phyloP scores from a whole-genome alignment of 2,329 filamentous ascomycete species.

The Pseudopyricularia javanii region DNA sequence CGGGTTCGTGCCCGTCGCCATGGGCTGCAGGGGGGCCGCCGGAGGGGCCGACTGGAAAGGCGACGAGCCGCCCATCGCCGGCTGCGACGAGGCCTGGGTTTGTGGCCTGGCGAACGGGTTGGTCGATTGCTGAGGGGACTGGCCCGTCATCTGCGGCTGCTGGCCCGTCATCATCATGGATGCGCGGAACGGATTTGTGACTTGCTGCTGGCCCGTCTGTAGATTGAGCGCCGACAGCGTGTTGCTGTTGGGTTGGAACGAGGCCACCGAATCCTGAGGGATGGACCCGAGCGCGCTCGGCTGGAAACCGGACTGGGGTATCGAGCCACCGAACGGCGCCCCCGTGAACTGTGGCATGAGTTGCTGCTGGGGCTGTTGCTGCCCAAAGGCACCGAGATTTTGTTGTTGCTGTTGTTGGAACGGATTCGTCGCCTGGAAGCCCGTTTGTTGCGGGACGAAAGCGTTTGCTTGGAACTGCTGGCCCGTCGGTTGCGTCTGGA shows the following conservation, averaged over 20 bases:
- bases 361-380: conserved; percentile 17
- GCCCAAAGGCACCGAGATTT: conserved; percentile 17
- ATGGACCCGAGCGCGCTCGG: conserved; percentile 40
- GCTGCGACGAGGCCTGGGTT: conserved; percentile 22
- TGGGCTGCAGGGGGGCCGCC: conserved; percentile 30
- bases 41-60: conserved; percentile 29
- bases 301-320: conserved; percentile 48
- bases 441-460: conserved; percentile 26
- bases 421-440: conserved; percentile 25
- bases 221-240: conserved; percentile 22
- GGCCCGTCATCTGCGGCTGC: conserved; percentile 27
- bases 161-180: conserved; percentile 63
- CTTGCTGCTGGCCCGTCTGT: conserved; percentile 39
- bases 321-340: conserved; percentile 74
- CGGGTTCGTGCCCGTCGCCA: conserved; percentile 45
- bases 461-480: conserved; percentile 25
- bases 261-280: conserved; percentile 41
- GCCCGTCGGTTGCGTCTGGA: conserved; percentile 21
- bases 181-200: conserved; percentile 86
- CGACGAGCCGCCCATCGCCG: conserved; percentile 10
- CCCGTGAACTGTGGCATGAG: conserved; percentile 42
- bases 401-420: conserved; percentile 28
- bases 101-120: conserved; percentile 75
- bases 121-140: conserved; percentile 48
- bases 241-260: conserved; percentile 33